Evolutionary conservation across 805 yeast genomes (phyloP).

Genomic region (Debaryomyces prosopidis): DNA sequence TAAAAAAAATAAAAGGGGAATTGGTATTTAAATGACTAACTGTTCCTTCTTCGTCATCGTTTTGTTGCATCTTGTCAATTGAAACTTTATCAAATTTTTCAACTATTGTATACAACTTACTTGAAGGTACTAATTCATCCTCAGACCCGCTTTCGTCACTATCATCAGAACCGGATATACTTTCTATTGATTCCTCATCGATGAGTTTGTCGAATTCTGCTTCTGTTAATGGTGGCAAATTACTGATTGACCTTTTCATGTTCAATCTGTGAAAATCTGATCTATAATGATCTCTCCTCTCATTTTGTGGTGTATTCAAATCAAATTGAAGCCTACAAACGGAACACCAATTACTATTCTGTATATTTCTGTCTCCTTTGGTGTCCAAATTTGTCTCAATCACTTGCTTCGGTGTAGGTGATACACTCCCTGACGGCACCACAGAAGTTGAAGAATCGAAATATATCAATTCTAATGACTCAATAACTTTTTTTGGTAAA

Average conservation of each 20-base stretch:
- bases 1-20: constrained; percentile 66
- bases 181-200: constrained; percentile 50
- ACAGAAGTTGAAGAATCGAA: constrained; percentile 53
- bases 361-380: background rate
- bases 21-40: constrained; percentile 62
- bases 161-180: constrained; percentile 57
- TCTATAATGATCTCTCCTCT: constrained; percentile 48
- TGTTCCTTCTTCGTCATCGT: constrained; percentile 30
- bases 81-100: constrained; percentile 12
- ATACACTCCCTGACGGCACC: constrained; percentile 13
- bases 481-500: constrained; percentile 37
- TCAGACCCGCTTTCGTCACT: constrained; percentile 28
- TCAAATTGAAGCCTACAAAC: constrained; percentile 14
- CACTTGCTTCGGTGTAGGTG: constrained; percentile 2
- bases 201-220: constrained; percentile 58
- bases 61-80: constrained; percentile 16
- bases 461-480: constrained; percentile 51
- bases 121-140: constrained; percentile 9
- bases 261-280: constrained; percentile 62
- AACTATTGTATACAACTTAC: constrained; percentile 19
- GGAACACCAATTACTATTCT: constrained; percentile 12
- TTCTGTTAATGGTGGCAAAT: constrained; percentile 49
- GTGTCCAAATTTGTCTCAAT: background rate
- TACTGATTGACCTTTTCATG: constrained; percentile 50
- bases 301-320: constrained; percentile 4